A percentile compares a stretch with the other conserved stretches of the same genome.
These are phyloP conservation scores for Ceratobasidium theobromae DNA, from an alignment of 1,284 basidiomycete species.

Conservation along the genomic window DNA sequence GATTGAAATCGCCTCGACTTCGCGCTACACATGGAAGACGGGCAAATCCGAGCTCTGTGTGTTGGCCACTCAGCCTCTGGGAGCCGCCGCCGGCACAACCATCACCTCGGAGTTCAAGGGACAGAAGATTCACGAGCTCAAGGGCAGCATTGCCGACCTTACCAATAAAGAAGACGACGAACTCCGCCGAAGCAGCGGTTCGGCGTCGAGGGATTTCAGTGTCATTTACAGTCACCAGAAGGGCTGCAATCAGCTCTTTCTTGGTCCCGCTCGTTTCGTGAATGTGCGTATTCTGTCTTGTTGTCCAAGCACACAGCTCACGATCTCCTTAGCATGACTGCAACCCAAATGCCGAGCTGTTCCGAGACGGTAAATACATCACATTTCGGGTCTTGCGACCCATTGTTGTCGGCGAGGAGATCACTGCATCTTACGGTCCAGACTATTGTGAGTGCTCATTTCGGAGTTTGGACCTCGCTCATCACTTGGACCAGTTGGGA, in stretches of 20 bases:
- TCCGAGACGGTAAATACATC: slow-evolving; percentile 84
- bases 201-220: slow-evolving; percentile 82
- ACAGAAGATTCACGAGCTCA: slow-evolving; percentile 74
- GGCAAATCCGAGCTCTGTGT: slow-evolving; percentile 90
- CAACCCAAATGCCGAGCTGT: slow-evolving; percentile 84
- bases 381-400: slow-evolving; percentile 82
- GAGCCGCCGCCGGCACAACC: slow-evolving; percentile 43
- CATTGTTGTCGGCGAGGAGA: slow-evolving; percentile 80
- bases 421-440: slow-evolving; percentile 83
- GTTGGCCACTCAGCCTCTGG: slow-evolving; percentile 73
- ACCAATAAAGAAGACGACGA: slow-evolving; percentile 50
- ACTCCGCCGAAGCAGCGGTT: slow-evolving; percentile 70
- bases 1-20: slow-evolving; percentile 85
- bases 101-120: slow-evolving; percentile 44
- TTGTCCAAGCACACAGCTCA: not conserved
- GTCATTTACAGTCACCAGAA: slow-evolving; percentile 88
- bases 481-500: slow-evolving; percentile 61
- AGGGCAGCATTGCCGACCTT: slow-evolving; percentile 48
- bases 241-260: slow-evolving; percentile 88
- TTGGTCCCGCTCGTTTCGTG: slow-evolving; percentile 91
- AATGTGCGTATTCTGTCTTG: slow-evolving; percentile 65
- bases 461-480: not conserved
- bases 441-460: slow-evolving; percentile 66
- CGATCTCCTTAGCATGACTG: slow-evolving; percentile 74
- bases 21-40: slow-evolving; percentile 78